These are phyloP conservation scores for Physocladia obscura DNA, from an alignment of 192 early-diverging fungal genomes.

Conservation along the genomic window DNA sequence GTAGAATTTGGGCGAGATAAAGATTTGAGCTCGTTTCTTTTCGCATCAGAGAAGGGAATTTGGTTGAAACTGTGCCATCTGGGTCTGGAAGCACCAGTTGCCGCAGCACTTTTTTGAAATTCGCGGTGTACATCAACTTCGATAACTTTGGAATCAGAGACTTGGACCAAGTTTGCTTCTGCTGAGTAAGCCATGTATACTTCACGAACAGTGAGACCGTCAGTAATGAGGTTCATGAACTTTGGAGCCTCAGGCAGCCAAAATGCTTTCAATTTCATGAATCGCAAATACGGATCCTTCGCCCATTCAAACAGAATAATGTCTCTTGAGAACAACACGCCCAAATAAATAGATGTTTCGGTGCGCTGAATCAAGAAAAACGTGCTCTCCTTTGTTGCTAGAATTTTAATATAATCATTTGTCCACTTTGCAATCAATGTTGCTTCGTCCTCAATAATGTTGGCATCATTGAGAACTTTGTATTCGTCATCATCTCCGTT, in stretches of 20 bases:
- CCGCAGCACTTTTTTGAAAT: slow-evolving; percentile 35
- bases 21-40: slow-evolving; percentile 37
- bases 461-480: slow-evolving; percentile 10
- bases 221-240: slow-evolving; percentile 55
- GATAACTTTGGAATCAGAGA: slow-evolving; percentile 48
- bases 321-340: slow-evolving; percentile 49
- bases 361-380: slow-evolving; percentile 56
- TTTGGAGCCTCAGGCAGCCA: slow-evolving; percentile 66
- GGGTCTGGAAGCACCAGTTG: slow-evolving; percentile 9
- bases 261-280: slow-evolving; percentile 68
- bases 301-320: slow-evolving; percentile 66
- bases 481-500: slow-evolving; percentile 44
- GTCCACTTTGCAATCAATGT: slow-evolving; percentile 46
- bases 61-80: slow-evolving; percentile 60
- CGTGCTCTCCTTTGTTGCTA: slow-evolving; percentile 53
- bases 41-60: slow-evolving; percentile 58
- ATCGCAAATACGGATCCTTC: slow-evolving; percentile 61
- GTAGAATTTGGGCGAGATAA: slow-evolving; percentile 38
- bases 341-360: slow-evolving; percentile 55
- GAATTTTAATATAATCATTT: slow-evolving; percentile 62
- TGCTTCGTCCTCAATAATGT: slow-evolving; percentile 45
- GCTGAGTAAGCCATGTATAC: slow-evolving; percentile 53
- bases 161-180: slow-evolving; percentile 58
- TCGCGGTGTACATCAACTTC: slow-evolving; percentile 57
- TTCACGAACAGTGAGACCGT: slow-evolving; percentile 55